Evolutionary conservation across 139 green algal species (phyloP).

Genomic region (Chlamydomonas urium): DNA sequence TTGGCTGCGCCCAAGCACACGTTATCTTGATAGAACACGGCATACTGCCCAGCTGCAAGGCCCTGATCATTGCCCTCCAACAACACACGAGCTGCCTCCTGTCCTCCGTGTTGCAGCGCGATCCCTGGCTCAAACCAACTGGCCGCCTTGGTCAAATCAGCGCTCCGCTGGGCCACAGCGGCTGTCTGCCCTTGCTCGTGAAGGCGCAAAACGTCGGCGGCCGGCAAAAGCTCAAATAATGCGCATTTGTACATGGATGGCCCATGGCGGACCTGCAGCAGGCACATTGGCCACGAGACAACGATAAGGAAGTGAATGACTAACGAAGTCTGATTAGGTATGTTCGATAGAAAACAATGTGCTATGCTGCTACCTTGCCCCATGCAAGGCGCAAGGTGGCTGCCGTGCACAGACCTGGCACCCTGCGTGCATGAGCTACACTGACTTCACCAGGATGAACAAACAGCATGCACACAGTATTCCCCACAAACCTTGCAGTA

Average conservation of each 20-base stretch:
- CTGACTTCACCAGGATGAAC: not conserved
- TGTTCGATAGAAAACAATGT: not conserved
- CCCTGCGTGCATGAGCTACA: not conserved
- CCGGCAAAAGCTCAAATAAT: not conserved
- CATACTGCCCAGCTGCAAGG: conserved; percentile 90
- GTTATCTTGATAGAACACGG: conserved; percentile 86
- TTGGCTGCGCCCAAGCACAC: conserved; percentile 71
- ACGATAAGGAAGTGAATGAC: not conserved
- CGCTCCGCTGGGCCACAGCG: too few species aligned
- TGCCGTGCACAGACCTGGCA: not conserved
- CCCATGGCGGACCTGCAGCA: conserved; percentile 10
- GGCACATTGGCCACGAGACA: not conserved
- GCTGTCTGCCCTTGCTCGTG: not conserved
- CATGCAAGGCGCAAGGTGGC: not conserved
- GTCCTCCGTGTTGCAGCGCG: not conserved
- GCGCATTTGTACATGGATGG: conserved; percentile 9
- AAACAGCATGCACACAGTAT: not conserved
- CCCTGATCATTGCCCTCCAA: conserved; percentile 85
- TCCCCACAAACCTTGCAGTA: conserved; percentile 1
- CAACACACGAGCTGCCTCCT: conserved; percentile 25
- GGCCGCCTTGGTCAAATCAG: not conserved
- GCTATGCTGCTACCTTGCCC: not conserved
- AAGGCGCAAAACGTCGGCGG: not conserved
- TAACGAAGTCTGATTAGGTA: not conserved
- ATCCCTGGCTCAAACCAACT: not conserved